A percentile compares a stretch with the other conserved stretches of the same genome.
Conservation (phyloP, 306 rosid species). For the Cucurbita pepo region DNA sequence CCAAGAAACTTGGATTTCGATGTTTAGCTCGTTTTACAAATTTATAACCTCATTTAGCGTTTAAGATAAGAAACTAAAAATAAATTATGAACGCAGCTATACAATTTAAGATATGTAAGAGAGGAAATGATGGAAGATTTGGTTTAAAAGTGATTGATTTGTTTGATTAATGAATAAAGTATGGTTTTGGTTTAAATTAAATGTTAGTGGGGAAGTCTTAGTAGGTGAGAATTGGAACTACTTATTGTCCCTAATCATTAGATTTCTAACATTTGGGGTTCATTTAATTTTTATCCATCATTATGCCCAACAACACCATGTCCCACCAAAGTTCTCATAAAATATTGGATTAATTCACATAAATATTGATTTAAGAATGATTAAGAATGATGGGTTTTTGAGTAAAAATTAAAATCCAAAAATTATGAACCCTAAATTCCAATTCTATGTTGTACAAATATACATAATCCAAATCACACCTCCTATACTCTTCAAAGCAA, state of each 20-base stretch:
- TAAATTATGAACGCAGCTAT: too few relatives aligned
- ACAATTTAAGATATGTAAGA: too few relatives aligned
- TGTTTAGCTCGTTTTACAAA: too few relatives aligned
- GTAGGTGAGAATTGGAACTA: conserved; percentile 4
- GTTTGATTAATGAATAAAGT: neutral
- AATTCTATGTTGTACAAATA: neutral
- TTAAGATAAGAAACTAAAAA: too few relatives aligned
- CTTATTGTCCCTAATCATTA: conserved; percentile 3
- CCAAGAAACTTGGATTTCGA: too few relatives aligned
- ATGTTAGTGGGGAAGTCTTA: neutral
- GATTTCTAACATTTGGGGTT: neutral
- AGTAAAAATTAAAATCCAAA: neutral
- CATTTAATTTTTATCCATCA: neutral
- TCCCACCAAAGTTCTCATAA: neutral
- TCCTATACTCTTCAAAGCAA: neutral
- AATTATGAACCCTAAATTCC: neutral
- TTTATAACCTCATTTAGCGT: too few relatives aligned
- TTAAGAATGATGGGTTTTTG: neutral
- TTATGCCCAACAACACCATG: neutral
- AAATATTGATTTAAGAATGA: neutral
- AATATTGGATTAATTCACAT: neutral
- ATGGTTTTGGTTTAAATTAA: neutral
- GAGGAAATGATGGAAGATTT: neutral
- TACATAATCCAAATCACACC: neutral
- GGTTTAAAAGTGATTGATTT: neutral